These are phyloP conservation scores for Daedaleopsis nitida DNA, from an alignment of 768 basidiomycete species.

Conservation along the genomic window DNA sequence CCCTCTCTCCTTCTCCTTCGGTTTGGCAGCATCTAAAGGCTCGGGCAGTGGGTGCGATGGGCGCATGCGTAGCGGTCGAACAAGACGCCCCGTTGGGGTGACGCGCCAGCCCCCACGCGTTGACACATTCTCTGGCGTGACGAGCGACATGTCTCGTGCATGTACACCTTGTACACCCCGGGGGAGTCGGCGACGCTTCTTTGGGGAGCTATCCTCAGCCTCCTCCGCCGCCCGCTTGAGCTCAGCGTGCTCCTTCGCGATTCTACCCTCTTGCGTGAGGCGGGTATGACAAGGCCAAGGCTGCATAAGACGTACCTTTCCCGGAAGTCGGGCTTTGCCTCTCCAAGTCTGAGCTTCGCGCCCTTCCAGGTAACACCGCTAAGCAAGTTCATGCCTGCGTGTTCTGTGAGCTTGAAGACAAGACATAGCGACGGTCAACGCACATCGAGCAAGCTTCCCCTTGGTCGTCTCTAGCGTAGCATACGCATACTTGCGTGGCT, in stretches of 20 bases:
- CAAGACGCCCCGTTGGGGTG: slow-evolving; percentile 64
- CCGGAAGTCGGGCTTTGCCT: slow-evolving; percentile 75
- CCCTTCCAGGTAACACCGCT: slow-evolving; percentile 90
- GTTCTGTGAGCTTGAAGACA: not conserved
- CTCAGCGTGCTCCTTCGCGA: slow-evolving; percentile 37
- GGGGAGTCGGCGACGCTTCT: slow-evolving; percentile 44
- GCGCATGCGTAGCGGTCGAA: slow-evolving; percentile 70
- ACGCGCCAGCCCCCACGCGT: slow-evolving; percentile 66
- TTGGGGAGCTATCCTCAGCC: slow-evolving; percentile 37
- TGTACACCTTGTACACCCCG: slow-evolving; percentile 42
- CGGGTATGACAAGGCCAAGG: slow-evolving; percentile 4
- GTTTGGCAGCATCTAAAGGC: slow-evolving; percentile 14
- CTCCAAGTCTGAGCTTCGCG: slow-evolving; percentile 78
- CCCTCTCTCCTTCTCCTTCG: slow-evolving; percentile 18
- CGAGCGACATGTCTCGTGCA: slow-evolving; percentile 64
- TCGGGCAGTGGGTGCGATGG: slow-evolving; percentile 61
- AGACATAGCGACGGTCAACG: slow-evolving; percentile 19
- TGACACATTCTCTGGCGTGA: slow-evolving; percentile 58
- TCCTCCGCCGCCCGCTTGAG: slow-evolving; percentile 24
- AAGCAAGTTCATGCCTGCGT: slow-evolving; percentile 67
- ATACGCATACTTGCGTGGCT: slow-evolving; percentile 72
- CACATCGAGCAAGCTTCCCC: slow-evolving; percentile 66
- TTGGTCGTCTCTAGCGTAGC: slow-evolving; percentile 69
- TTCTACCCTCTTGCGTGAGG: slow-evolving; percentile 24
- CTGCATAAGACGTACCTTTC: slow-evolving; percentile 49